Evolutionary conservation across 2,329 filamentous ascomycete genomes (phyloP), one percentile per base, ranked within the genome.

Genomic region (Colletotrichum sp.): DNA sequence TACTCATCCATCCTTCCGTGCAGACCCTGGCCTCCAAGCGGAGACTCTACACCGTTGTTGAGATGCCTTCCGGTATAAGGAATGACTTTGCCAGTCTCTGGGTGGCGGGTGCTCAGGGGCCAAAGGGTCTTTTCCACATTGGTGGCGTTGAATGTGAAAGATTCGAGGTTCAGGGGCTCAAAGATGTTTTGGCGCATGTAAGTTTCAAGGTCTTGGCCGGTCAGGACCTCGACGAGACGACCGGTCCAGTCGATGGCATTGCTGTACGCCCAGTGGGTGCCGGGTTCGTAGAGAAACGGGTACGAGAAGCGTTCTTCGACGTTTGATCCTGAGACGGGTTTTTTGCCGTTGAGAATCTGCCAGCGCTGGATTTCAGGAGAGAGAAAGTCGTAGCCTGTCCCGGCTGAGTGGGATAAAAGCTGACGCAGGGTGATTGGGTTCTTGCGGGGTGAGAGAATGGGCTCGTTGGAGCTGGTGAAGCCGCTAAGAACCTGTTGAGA

Each of bases 331-430:
- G 39, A 52, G 39, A 64, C 39, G 26, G 68, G 59, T 2, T 39
- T 52, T 15, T 44, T 64, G 28, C 32, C 39, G 39, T 64, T 55
- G 7, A 64, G 28, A 22, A 15, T 13, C 39, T 65, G 68, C 60
- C 68, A 71, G 59, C 68, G 68, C 2, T 80, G 81, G 8, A 69
- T 48, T 18, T 69, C 44, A 3, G 30, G 55, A 3, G 59, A 48
- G 1, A 85, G 63, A 63, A 85, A 84, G 39, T 83, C 81, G 79
- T 90, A 90, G 7, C 77, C 79, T 1, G 83, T 76, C 2, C 89
- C 89, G 1, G 85, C 83, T 32, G 84, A 86, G 78, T 90, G 89
- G 2, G 86, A 87, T 6, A 91, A 82, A 3, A 90, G 82, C 52
- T 86, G 85, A n/a, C 84, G 81, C 7, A 90, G 80, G 6, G 87